Conservation (phyloP, 106 monocot genomes). For the Dendrobium catenatum region DNA sequence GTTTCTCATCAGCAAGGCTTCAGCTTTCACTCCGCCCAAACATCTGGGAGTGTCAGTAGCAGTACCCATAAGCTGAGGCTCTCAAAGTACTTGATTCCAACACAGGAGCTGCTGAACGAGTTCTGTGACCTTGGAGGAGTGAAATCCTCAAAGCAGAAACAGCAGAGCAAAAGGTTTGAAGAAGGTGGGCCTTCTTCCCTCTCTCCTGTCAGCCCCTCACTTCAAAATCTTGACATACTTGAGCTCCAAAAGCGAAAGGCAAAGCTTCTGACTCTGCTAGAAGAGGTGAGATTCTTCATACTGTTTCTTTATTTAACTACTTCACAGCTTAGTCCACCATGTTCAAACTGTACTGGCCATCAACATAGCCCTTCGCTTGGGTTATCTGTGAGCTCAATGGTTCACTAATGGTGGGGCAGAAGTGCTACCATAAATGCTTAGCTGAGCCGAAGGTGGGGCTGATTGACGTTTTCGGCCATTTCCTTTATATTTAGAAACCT, state of each 20-base stretch:
- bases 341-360: not conserved
- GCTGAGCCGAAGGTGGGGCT: slow-evolving; percentile 27
- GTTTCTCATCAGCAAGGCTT: not conserved
- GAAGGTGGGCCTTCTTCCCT: slow-evolving; percentile 28
- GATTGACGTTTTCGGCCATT: slow-evolving; percentile 20
- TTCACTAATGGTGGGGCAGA: slow-evolving; percentile 26
- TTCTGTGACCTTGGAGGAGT: slow-evolving; percentile 29
- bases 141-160: slow-evolving; percentile 8
- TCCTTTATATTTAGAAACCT: slow-evolving; percentile 51
- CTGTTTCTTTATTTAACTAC: not conserved
- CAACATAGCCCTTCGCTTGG: not conserved
- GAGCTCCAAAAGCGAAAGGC: slow-evolving; percentile 51
- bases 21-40: not conserved
- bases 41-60: not conserved
- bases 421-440: slow-evolving; percentile 16
- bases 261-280: slow-evolving; percentile 43
- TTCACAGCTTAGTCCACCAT: not conserved
- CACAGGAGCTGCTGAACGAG: slow-evolving; percentile 45
- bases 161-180: slow-evolving; percentile 4
- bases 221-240: slow-evolving; percentile 28
- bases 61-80: slow-evolving; percentile 16
- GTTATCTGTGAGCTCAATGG: not conserved
- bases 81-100: slow-evolving; percentile 36
- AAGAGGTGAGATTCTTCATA: slow-evolving; percentile 39
- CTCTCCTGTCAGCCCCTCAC: slow-evolving; percentile 12